Percentiles rank a stretch among this genome's conserved stretches.
phyloP scores from a whole-genome alignment of 78 protist genomes.

The Trichosphaerium sp. region DNA sequence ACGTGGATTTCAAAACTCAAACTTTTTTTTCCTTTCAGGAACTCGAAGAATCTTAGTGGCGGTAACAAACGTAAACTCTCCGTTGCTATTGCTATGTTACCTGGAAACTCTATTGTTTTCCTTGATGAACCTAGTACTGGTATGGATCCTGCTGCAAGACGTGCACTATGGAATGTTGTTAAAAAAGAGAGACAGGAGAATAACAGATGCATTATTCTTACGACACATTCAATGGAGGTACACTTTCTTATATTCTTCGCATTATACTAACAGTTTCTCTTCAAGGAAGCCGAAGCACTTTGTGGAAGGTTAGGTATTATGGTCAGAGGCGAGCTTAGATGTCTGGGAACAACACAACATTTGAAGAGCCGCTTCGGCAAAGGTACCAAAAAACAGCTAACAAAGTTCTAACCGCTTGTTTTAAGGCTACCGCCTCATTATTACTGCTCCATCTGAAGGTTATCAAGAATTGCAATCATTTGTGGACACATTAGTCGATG shows the following conservation, averaged over 20 bases:
- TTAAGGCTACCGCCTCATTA: no score
- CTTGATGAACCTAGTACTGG: slow-evolving; percentile 73
- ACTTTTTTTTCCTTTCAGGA: neutral
- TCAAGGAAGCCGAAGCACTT: slow-evolving; percentile 5
- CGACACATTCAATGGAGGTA: slow-evolving; percentile 67
- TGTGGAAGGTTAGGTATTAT: neutral
- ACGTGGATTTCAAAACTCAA: neutral
- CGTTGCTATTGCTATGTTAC: slow-evolving; percentile 55
- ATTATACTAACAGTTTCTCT: neutral
- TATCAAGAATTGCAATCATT: no score
- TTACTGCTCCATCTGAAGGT: no score
- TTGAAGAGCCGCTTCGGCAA: no score
- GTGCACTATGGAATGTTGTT: slow-evolving; percentile 51
- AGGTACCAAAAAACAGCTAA: no score
- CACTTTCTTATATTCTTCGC: no score
- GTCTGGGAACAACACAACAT: no score
- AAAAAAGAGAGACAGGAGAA: neutral
- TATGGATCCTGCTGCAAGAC: slow-evolving; percentile 31
- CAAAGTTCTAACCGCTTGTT: no score
- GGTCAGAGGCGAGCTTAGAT: no score
- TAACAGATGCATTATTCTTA: slow-evolving; percentile 49
- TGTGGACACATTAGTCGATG: no score
- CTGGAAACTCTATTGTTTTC: slow-evolving; percentile 41
- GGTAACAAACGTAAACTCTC: slow-evolving; percentile 75
- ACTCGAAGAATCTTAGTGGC: no score